Base-by-base conservation (phyloP, 352 stramenopile genomes). In the Phytopythium cucurbitacearum region DNA sequence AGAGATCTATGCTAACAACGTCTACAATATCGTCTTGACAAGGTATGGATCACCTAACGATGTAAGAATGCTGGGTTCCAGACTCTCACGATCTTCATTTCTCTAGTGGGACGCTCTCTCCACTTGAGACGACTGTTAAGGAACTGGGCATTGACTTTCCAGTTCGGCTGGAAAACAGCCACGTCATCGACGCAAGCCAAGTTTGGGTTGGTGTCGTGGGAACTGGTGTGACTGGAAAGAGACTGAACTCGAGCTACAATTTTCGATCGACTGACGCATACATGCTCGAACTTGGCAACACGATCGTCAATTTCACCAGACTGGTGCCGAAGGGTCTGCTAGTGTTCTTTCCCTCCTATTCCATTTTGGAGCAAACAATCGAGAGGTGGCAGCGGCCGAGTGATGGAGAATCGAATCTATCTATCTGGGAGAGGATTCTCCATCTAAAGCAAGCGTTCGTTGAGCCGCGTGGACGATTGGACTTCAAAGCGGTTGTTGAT, bases 301-400 rank as follows among this genome's bases (percentile, higher is more conserved):
- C 96, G 0, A 86, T 99, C 36, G 85, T 97, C 5, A 98, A 90
- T 60, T 87, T 99, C 12, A 86, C 84, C 40, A 81, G 85, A 7
- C 73, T 98, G n/a, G 92, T 99, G 13, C 97, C 97, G 3, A 96
- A 96, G 46, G 97, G 97, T 3, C 73, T 99, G 48, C 85, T 99
- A 13, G 85, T 99, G 0, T 99, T 99, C 69, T 99, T 99, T 59
- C 97, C 97, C n/a, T 99, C 93, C 41, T 99, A 99, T 57, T 79
- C 75, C n/a, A 95, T 98, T 49, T 86, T 99, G 69, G 76, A 98
- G 61, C 68, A 89, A 43, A 92, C 72, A 38, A 67, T 97, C 11
- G 63, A 75, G 7, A 62, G 75, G 21, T 98, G 92, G 93, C 67
- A 82, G 47, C 67, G 62, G 5, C 62, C 71, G 21, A 60, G 66